phyloP scores from a whole-genome alignment of 2,329 filamentous ascomycete genomes.

The Thielaviopsis punctulata region DNA sequence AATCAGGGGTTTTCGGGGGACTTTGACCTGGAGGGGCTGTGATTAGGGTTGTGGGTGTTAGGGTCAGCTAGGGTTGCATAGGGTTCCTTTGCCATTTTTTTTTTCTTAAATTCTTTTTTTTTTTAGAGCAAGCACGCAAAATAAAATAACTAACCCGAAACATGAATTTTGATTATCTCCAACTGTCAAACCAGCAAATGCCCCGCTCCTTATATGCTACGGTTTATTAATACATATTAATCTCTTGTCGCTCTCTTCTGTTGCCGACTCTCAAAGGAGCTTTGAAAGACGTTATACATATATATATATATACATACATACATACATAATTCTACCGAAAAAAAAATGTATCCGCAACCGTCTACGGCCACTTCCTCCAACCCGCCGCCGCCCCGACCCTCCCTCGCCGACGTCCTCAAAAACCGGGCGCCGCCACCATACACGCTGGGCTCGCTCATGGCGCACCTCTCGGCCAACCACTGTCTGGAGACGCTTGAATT shows the following conservation, averaged over 20 bases:
- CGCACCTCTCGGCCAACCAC: constrained; percentile 90
- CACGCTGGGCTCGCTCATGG: constrained; percentile 86
- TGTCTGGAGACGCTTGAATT: constrained; percentile 95
- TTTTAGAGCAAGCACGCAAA: neutral
- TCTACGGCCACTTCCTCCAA: constrained; percentile 28
- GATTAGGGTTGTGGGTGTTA: constrained; percentile 12
- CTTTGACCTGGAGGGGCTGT: constrained; percentile 30
- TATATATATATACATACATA: too few relatives aligned
- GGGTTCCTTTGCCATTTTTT: neutral
- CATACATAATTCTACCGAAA: too few relatives aligned
- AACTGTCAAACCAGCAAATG: too few relatives aligned
- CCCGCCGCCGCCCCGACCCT: constrained; percentile 34
- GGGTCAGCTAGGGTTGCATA: too few relatives aligned
- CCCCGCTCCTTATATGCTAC: too few relatives aligned
- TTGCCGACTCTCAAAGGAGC: too few relatives aligned
- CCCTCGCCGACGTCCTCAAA: constrained; percentile 71
- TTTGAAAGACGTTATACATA: too few relatives aligned
- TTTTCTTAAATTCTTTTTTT: too few relatives aligned
- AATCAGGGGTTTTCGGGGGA: constrained; percentile 49
- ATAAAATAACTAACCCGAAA: too few relatives aligned
- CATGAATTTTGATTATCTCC: too few relatives aligned
- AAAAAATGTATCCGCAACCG: too few relatives aligned
- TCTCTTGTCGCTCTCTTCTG: neutral
- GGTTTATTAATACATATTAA: neutral
- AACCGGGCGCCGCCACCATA: constrained; percentile 77